Percentiles rank a stretch among this genome's conserved stretches.
These are phyloP conservation scores for Pisolithus thermaeus DNA, from an alignment of 1,284 basidiomycete species.

Conservation along the genomic window DNA sequence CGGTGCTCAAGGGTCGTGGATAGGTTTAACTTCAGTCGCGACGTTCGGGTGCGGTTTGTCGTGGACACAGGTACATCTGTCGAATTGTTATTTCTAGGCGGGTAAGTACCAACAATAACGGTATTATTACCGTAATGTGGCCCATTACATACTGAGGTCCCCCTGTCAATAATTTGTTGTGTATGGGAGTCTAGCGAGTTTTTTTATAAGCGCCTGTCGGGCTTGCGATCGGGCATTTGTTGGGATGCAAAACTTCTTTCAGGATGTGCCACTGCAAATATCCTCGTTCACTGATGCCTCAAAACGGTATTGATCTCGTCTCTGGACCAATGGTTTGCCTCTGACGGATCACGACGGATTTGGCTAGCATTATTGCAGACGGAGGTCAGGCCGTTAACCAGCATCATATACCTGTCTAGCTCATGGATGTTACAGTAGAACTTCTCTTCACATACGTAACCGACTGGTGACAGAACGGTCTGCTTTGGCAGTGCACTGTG, in stretches of 20 bases:
- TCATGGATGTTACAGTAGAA: background rate
- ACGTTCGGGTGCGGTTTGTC: background rate
- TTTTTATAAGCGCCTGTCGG: background rate
- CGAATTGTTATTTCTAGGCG: background rate
- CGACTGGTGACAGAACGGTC: background rate
- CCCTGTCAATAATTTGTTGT: background rate
- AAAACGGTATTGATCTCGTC: background rate
- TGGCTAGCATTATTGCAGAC: background rate
- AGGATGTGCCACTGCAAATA: background rate
- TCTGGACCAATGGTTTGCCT: background rate
- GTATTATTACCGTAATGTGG: background rate
- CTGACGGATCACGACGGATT: background rate
- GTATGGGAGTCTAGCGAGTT: background rate
- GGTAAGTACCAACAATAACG: too few species aligned
- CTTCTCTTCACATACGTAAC: background rate
- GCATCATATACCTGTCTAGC: background rate
- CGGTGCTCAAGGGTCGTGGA: background rate
- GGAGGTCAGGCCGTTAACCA: background rate
- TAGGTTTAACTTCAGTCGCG: background rate
- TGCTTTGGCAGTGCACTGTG: background rate
- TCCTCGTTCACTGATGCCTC: background rate
- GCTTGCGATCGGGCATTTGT: too few species aligned
- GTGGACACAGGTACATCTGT: background rate
- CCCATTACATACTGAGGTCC: background rate
- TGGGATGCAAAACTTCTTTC: too few species aligned